phyloP scores from a whole-genome alignment of 495 filamentous ascomycete species.

The Neurospora sp. region DNA sequence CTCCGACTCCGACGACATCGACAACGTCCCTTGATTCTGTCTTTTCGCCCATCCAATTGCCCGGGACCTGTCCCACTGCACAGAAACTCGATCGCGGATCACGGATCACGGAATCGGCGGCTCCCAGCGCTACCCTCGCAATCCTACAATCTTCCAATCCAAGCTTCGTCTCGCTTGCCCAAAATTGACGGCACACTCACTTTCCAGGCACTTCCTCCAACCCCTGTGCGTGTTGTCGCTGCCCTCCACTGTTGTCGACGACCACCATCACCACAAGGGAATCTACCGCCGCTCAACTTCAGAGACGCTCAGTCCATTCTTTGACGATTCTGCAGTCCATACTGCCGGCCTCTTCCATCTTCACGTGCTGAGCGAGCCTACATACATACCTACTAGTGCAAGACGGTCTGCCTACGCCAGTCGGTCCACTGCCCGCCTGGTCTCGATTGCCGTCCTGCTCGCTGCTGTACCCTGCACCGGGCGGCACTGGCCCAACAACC shows the following conservation, averaged over 20 bases:
- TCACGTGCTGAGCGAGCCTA: not conserved
- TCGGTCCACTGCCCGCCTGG: not conserved
- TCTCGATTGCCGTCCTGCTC: not conserved
- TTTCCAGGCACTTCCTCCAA: not conserved
- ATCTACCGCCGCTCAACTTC: not conserved
- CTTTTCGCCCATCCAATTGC: not conserved
- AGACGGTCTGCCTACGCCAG: not conserved
- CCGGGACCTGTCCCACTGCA: not conserved
- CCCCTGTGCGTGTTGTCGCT: not conserved
- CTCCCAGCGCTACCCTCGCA: not conserved
- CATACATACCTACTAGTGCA: not conserved
- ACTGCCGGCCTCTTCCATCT: not conserved
- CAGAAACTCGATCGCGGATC: not conserved
- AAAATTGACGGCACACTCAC: not conserved
- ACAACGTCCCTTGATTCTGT: not conserved
- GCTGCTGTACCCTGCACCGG: not conserved
- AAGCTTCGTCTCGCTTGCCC: not conserved
- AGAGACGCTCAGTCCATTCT: not conserved
- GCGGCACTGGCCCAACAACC: not conserved
- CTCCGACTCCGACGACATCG: not conserved
- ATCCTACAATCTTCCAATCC: not conserved
- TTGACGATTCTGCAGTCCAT: not conserved
- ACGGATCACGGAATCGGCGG: not conserved
- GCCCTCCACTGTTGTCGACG: not conserved
- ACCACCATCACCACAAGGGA: not conserved